phyloP scores from a whole-genome alignment of 2,329 filamentous ascomycete genomes.

The Fusarium pseudoanthophilum region DNA sequence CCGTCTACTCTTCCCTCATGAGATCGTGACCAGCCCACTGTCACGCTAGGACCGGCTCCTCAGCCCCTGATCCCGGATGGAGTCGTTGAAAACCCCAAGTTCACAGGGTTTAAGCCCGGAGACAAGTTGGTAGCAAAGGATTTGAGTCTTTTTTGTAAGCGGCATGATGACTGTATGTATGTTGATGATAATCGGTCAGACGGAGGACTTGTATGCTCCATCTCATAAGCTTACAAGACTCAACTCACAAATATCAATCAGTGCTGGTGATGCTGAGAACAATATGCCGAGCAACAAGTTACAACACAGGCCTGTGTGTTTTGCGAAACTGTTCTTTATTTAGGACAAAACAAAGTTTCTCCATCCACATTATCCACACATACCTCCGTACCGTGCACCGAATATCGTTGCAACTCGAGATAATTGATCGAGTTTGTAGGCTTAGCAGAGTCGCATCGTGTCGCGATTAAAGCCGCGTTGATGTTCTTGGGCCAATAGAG shows the following conservation, averaged over 20 bases:
- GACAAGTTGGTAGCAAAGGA: neutral
- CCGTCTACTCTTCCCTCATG: neutral
- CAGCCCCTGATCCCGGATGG: conserved; percentile 24
- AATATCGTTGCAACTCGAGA: conserved; percentile 5
- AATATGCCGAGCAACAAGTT: neutral
- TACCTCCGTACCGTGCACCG: conserved; percentile 5
- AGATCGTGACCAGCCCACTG: conserved; percentile 5
- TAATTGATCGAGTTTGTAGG: conserved; percentile 18
- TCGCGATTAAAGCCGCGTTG: conserved; percentile 9
- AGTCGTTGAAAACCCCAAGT: conserved; percentile 15
- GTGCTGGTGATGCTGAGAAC: neutral
- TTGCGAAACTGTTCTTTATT: conserved; percentile 4
- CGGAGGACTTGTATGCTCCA: neutral
- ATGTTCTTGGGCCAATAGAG: conserved; percentile 15
- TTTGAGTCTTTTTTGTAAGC: neutral
- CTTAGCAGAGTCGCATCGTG: conserved; percentile 20
- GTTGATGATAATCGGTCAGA: neutral
- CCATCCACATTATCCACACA: conserved; percentile 2
- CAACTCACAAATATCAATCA: neutral
- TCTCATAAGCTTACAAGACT: neutral
- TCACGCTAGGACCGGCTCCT: conserved; percentile 21
- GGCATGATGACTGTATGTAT: neutral
- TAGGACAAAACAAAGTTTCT: conserved; percentile 27
- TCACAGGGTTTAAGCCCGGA: neutral
- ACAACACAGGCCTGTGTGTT: neutral